Evolutionary conservation across 2,329 filamentous ascomycete genomes (phyloP), one percentile per base, ranked within the genome.

Genomic region (Alternaria consortialis): DNA sequence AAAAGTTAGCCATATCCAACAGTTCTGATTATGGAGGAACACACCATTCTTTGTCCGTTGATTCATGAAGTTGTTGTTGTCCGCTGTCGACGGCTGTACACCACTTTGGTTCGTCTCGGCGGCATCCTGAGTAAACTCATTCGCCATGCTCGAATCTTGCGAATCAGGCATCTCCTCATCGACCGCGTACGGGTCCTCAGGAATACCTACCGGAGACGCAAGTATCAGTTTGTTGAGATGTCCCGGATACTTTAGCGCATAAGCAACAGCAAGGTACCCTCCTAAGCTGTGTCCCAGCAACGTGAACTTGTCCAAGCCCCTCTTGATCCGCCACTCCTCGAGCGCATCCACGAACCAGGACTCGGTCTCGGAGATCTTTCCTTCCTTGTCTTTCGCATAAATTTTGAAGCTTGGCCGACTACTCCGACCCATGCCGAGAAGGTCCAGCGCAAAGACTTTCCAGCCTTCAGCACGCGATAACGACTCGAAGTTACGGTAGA

Each of bases 401-500:
- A 99, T 90, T 71, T 87, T 91, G 83, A 99, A 99, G 0, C 88
- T 81, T 2, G 95, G 94, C 5, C 94, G 86, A 27, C 88, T 90
- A 58, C 92, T 96, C 73, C 96, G 90, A 60, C 94, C 94, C 92
- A 97, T 97, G 60, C 94, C 94, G 15, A 97, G 85, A 85, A 98
- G 88, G 74, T 99, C 94, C n/a, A 99, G 83, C 1, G 94, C 93
- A 76, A 95, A 98, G 17, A 99, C 81, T 73, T 92, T 94, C 89
- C 95, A 96, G 29, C 94, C 93, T 29, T 86, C 84, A 1, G 88
- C 82, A 17, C 94, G 88, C 46, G 90, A 94, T 34, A 99, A 81
- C 6, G 90, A 88, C 79, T 99, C 95, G 62, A 97, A 97, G 77
- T 99, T 99, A 81, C 95, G 94, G 84, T 97, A 99, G 84, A 97